These are phyloP conservation scores for Calocybe cyanea DNA, from an alignment of 768 basidiomycete genomes.

Conservation along the genomic window DNA sequence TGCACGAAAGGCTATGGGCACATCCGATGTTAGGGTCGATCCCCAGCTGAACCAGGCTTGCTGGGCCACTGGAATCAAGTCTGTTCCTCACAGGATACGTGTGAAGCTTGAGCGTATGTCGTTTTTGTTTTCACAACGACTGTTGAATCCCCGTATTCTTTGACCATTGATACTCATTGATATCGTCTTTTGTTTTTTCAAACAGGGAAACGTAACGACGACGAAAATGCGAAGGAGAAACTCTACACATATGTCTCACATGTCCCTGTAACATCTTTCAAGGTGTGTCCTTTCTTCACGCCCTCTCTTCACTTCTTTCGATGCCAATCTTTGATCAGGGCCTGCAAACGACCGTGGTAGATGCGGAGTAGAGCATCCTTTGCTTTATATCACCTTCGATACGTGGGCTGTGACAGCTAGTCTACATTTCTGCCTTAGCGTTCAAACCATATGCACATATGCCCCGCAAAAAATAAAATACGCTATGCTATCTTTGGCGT, in stretches of 20 bases:
- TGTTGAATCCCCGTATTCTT: not conserved
- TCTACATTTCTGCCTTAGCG: not conserved
- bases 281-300: slow-evolving; percentile 47
- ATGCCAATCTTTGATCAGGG: slow-evolving; percentile 43
- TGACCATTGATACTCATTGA: too few species aligned
- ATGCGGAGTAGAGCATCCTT: slow-evolving; percentile 59
- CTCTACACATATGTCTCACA: slow-evolving; percentile 88
- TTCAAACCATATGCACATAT: slow-evolving; percentile 4
- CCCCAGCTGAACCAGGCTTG: slow-evolving; percentile 95
- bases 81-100: slow-evolving; percentile 86
- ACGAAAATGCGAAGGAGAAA: slow-evolving; percentile 98
- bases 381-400: not conserved
- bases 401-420: not conserved
- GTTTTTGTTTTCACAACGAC: not conserved
- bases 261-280: slow-evolving; percentile 77
- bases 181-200: not conserved
- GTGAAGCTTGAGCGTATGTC: slow-evolving; percentile 86
- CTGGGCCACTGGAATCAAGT: slow-evolving; percentile 93
- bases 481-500: slow-evolving; percentile 9
- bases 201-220: slow-evolving; percentile 95
- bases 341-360: slow-evolving; percentile 79
- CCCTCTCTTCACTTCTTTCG: not conserved
- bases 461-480: slow-evolving; percentile 2
- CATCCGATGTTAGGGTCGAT: slow-evolving; percentile 88
- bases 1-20: slow-evolving; percentile 94